phyloP scores from a whole-genome alignment of 2,329 filamentous ascomycete species.

The Colletotrichum lentis region DNA sequence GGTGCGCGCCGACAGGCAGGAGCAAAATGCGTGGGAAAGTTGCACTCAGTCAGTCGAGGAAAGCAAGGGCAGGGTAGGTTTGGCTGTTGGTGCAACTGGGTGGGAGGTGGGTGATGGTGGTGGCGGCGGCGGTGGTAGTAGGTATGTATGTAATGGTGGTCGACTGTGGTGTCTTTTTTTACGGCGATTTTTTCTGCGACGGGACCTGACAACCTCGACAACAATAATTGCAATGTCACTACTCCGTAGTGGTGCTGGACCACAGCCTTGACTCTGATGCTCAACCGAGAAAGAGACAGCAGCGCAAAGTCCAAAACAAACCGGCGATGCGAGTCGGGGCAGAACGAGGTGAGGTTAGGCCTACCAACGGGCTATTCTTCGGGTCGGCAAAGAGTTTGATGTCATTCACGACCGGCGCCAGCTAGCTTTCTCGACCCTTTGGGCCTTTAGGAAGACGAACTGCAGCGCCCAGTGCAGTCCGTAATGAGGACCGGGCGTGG shows the following conservation, averaged over 20 bases:
- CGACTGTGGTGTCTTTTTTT: slow-evolving; percentile 5
- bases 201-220: background rate
- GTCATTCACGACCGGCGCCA: slow-evolving; percentile 23
- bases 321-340: slow-evolving; percentile 2
- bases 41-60: slow-evolving; percentile 21
- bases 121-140: background rate
- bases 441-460: slow-evolving; percentile 8
- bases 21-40: slow-evolving; percentile 35
- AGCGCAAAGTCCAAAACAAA: background rate
- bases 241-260: background rate
- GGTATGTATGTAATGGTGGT: background rate
- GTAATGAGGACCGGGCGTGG: slow-evolving; percentile 3
- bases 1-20: slow-evolving; percentile 31
- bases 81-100: background rate
- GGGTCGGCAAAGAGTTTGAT: slow-evolving; percentile 24
- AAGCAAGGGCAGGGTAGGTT: slow-evolving; percentile 30
- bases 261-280: background rate
- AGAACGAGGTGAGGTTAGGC: slow-evolving; percentile 5
- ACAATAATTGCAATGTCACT: background rate
- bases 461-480: background rate
- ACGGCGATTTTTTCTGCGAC: background rate
- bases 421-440: background rate
- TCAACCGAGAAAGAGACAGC: background rate
- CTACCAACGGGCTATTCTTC: slow-evolving; percentile 8
- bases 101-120: too few relatives aligned